Conservation (phyloP, 768 basidiomycete species). For the Boletus vermiculosoides region DNA sequence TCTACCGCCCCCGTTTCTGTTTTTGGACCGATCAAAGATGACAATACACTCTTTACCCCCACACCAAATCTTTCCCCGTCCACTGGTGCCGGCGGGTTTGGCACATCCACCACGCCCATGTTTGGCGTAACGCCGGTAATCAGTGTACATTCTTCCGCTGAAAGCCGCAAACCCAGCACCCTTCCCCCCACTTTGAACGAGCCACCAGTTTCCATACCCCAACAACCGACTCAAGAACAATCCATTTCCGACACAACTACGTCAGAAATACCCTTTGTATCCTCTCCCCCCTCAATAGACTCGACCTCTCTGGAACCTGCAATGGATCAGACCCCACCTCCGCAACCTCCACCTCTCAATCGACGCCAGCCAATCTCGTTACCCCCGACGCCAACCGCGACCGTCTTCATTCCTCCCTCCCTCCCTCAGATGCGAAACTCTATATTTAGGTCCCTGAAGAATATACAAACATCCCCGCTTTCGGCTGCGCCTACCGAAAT, state of each 20-base stretch:
- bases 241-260: background rate
- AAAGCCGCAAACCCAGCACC: background rate
- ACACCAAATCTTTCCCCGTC: background rate
- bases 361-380: slow-evolving; percentile 33
- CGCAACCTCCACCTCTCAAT: slow-evolving; percentile 29
- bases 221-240: background rate
- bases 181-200: background rate
- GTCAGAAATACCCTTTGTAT: slow-evolving; percentile 9
- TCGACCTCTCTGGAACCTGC: slow-evolving; percentile 5
- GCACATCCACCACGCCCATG: background rate
- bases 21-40: slow-evolving; percentile 9
- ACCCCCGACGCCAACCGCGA: slow-evolving; percentile 33
- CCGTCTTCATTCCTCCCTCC: slow-evolving; percentile 17
- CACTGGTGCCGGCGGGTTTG: background rate
- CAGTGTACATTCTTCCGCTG: background rate
- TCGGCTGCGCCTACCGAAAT: slow-evolving; percentile 28
- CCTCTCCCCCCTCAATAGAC: slow-evolving; percentile 16
- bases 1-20: background rate
- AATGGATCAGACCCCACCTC: slow-evolving; percentile 15
- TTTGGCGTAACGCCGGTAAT: background rate
- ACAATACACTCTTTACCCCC: slow-evolving; percentile 9
- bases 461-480: slow-evolving; percentile 26
- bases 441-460: slow-evolving; percentile 20
- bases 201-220: background rate
- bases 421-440: slow-evolving; percentile 16